A percentile compares a stretch with the other conserved stretches of the same genome.
Evolutionary conservation across 306 rosid species (phyloP).

Genomic region (Medicago truncatula): DNA sequence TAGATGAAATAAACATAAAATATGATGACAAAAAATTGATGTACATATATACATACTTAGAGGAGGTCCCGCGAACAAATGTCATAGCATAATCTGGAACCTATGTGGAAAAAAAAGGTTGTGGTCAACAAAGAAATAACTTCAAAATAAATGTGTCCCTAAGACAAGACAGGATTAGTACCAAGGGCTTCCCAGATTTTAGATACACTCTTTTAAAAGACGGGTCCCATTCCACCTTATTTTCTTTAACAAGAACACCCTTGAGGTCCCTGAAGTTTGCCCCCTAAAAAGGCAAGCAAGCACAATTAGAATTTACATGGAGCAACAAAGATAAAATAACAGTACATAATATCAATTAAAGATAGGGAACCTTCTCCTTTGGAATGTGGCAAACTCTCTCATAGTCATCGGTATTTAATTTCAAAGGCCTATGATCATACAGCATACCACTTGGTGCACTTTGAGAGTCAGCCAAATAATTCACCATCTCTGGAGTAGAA

Average conservation of each 20-base stretch:
- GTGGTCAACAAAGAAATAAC: not conserved
- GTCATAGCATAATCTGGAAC: slow-evolving; percentile 52
- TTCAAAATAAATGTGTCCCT: not conserved
- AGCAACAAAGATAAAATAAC: not conserved
- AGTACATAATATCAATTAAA: not conserved
- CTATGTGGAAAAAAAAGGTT: slow-evolving; percentile 25
- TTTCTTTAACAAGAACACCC: slow-evolving; percentile 46
- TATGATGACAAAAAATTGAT: not conserved
- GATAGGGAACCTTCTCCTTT: slow-evolving; percentile 45
- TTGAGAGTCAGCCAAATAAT: slow-evolving; percentile 1
- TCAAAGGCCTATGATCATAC: slow-evolving; percentile 52
- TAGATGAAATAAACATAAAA: not conserved
- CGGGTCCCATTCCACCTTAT: slow-evolving; percentile 56
- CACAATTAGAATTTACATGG: not conserved
- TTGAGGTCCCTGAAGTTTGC: slow-evolving; percentile 55
- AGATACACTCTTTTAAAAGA: slow-evolving; percentile 46
- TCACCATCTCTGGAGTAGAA: slow-evolving; percentile 46
- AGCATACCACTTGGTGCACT: slow-evolving; percentile 22
- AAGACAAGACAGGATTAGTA: slow-evolving; percentile 17
- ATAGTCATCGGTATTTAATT: slow-evolving; percentile 49
- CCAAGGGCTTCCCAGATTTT: slow-evolving; percentile 52
- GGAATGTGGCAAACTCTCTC: slow-evolving; percentile 57
- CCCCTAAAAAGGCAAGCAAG: slow-evolving; percentile 35
- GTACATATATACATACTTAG: slow-evolving; percentile 38
- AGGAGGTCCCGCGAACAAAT: slow-evolving; percentile 49